Evolutionary conservation across 306 rosid species (phyloP).

Genomic region (Quercus ilex): DNA sequence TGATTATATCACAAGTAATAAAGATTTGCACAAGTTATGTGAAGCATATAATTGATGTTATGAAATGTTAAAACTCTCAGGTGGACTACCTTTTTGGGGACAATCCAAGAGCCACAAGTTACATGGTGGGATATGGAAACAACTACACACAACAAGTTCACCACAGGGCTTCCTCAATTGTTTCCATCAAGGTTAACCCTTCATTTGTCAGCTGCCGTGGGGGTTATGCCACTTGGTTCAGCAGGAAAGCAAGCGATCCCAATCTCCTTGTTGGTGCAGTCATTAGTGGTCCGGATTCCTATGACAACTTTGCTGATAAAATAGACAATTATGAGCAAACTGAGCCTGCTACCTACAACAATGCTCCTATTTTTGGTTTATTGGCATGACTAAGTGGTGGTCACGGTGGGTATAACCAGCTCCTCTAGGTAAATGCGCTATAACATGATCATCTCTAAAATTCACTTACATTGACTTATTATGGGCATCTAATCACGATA

Average conservation of each 20-base stretch:
- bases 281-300: conserved; percentile 96
- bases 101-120: conserved; percentile 93
- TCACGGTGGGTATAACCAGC: conserved; percentile 65
- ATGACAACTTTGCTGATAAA: conserved; percentile 90
- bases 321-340: conserved; percentile 93
- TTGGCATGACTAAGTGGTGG: conserved; percentile 73
- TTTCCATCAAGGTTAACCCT: conserved; percentile 70
- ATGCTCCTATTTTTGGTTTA: conserved; percentile 89
- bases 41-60: no score
- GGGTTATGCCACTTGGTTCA: conserved; percentile 90
- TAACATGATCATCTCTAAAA: background rate
- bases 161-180: conserved; percentile 91
- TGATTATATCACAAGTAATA: no score
- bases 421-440: conserved; percentile 63
- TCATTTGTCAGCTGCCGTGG: conserved; percentile 80
- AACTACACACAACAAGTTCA: conserved; percentile 81
- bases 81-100: conserved; percentile 94
- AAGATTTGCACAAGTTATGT: no score
- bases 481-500: background rate
- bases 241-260: conserved; percentile 71
- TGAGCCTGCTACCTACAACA: conserved; percentile 97
- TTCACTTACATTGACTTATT: background rate
- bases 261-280: conserved; percentile 77
- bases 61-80: conserved; percentile 30
- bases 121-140: conserved; percentile 90